Percentiles rank a stretch among this genome's conserved stretches.
Conservation (phyloP, 352 stramenopile genomes). For the Globisporangium radiosum region DNA sequence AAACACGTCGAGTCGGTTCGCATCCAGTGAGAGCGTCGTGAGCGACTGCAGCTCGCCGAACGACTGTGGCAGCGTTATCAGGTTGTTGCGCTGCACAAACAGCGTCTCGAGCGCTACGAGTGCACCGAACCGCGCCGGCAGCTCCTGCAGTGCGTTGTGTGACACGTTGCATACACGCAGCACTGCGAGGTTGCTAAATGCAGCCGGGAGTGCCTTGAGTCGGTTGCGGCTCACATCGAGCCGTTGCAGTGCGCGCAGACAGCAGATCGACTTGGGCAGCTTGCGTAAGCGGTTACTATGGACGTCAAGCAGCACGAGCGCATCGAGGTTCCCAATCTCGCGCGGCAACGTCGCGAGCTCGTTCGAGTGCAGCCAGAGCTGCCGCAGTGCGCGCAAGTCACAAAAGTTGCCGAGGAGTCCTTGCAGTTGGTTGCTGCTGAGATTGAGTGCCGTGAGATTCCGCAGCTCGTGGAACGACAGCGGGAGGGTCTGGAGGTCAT, state of each 20-base stretch:
- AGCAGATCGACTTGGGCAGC: slow-evolving; percentile 44
- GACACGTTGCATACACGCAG: slow-evolving; percentile 35
- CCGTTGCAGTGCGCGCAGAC: slow-evolving; percentile 21
- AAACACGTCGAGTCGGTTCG: slow-evolving; percentile 44
- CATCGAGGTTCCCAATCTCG: slow-evolving; percentile 27
- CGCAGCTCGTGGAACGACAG: slow-evolving; percentile 46
- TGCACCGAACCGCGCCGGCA: slow-evolving; percentile 34
- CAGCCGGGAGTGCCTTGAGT: slow-evolving; percentile 28
- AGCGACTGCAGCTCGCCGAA: slow-evolving; percentile 31
- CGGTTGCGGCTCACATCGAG: slow-evolving; percentile 41
- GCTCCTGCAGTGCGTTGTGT: slow-evolving; percentile 27
- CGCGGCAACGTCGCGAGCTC: slow-evolving; percentile 6
- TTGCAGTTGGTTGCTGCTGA: slow-evolving; percentile 38
- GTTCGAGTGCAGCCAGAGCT: slow-evolving; percentile 28
- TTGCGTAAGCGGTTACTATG: slow-evolving; percentile 31
- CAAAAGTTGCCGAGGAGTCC: slow-evolving; percentile 50
- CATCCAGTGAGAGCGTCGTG: slow-evolving; percentile 30
- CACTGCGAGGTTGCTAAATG: slow-evolving; percentile 37
- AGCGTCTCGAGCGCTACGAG: slow-evolving; percentile 22
- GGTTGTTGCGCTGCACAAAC: slow-evolving; percentile 27
- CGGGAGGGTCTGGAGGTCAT: slow-evolving; percentile 45
- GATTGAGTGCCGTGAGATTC: slow-evolving; percentile 26
- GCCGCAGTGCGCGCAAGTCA: slow-evolving; percentile 26
- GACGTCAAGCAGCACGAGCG: slow-evolving; percentile 33
- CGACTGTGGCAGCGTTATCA: slow-evolving; percentile 34